Percentiles rank a stretch among this genome's conserved stretches.
Evolutionary conservation across 1,139 yeast genomes (phyloP).

Genomic region (Meyerozyma athensensis): DNA sequence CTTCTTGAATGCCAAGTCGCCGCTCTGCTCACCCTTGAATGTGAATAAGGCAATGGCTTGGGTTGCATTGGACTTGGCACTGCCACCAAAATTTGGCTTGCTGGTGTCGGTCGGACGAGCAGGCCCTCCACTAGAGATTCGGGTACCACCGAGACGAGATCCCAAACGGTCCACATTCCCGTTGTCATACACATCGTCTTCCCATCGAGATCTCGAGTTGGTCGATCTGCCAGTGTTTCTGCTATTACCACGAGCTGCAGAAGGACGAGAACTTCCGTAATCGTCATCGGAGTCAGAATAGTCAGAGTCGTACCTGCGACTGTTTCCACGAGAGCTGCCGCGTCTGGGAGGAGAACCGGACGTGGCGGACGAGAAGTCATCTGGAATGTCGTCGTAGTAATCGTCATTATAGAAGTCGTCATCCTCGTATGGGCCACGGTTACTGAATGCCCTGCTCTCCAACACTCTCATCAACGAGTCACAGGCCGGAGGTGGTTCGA

Average conservation of each 20-base stretch:
- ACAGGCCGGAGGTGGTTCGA: slow-evolving; percentile 91
- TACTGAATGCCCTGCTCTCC: slow-evolving; percentile 79
- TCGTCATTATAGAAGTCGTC: slow-evolving; percentile 55
- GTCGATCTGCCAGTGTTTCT: slow-evolving; percentile 5
- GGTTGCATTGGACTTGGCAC: slow-evolving; percentile 43
- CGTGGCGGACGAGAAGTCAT: slow-evolving; percentile 50
- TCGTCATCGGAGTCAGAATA: slow-evolving; percentile 34
- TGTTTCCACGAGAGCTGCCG: slow-evolving; percentile 17
- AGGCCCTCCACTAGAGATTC: slow-evolving; percentile 29
- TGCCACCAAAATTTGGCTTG: slow-evolving; percentile 52
- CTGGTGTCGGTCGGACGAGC: slow-evolving; percentile 34
- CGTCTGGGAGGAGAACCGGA: slow-evolving; percentile 26
- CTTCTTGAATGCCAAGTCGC: slow-evolving; percentile 87
- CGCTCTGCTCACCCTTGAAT: slow-evolving; percentile 86
- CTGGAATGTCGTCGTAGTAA: slow-evolving; percentile 70
- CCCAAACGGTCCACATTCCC: slow-evolving; percentile 35
- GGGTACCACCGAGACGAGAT: slow-evolving; percentile 27
- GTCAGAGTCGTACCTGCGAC: slow-evolving; percentile 9
- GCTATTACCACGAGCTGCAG: slow-evolving; percentile 12
- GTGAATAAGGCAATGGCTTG: slow-evolving; percentile 89
- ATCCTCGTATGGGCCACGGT: slow-evolving; percentile 45
- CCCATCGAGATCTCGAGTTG: slow-evolving; percentile 54
- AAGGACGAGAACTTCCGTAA: slow-evolving; percentile 13
- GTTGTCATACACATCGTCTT: slow-evolving; percentile 74
- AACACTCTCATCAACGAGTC: slow-evolving; percentile 84